phyloP scores from a whole-genome alignment of 1,284 basidiomycete species.

The Schizophyllum commune region DNA sequence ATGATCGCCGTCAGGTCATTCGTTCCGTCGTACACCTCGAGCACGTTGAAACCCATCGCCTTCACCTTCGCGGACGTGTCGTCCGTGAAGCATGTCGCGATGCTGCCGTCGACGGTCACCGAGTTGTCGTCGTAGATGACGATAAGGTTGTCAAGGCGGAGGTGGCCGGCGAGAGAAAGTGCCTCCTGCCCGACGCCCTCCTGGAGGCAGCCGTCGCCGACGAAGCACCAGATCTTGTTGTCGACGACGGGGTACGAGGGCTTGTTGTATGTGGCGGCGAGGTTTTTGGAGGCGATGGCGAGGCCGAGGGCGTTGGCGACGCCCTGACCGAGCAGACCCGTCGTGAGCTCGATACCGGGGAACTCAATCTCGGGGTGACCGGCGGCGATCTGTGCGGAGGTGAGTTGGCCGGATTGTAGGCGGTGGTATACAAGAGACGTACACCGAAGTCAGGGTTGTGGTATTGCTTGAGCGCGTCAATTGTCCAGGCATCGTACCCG shows the following conservation, averaged over 20 bases:
- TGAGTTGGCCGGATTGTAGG: neutral
- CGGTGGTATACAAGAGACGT: neutral
- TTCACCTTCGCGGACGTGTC: conserved; percentile 22
- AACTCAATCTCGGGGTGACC: conserved; percentile 1
- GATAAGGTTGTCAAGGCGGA: conserved; percentile 69
- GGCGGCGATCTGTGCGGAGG: conserved; percentile 2
- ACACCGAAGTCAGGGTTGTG: conserved; percentile 50
- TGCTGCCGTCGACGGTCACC: conserved; percentile 72
- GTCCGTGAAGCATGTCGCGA: conserved; percentile 67
- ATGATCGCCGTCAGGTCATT: conserved; percentile 50
- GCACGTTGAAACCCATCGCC: conserved; percentile 70
- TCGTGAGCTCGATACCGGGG: conserved; percentile 31
- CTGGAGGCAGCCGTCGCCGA: conserved; percentile 71
- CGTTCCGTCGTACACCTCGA: conserved; percentile 57
- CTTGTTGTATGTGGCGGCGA: conserved; percentile 68
- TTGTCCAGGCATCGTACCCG: conserved; percentile 44
- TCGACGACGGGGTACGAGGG: conserved; percentile 56
- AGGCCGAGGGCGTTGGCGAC: conserved; percentile 70
- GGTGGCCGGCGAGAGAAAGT: conserved; percentile 64
- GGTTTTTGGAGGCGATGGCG: conserved; percentile 66
- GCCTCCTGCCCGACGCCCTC: conserved; percentile 75
- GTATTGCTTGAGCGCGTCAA: conserved; percentile 54
- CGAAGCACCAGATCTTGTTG: conserved; percentile 69
- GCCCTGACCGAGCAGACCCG: conserved; percentile 72
- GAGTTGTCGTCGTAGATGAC: conserved; percentile 62